Evolutionary conservation across 805 yeast genomes (phyloP), one percentile per base, ranked within the genome.

Genomic region (Pichia paraexigua): DNA sequence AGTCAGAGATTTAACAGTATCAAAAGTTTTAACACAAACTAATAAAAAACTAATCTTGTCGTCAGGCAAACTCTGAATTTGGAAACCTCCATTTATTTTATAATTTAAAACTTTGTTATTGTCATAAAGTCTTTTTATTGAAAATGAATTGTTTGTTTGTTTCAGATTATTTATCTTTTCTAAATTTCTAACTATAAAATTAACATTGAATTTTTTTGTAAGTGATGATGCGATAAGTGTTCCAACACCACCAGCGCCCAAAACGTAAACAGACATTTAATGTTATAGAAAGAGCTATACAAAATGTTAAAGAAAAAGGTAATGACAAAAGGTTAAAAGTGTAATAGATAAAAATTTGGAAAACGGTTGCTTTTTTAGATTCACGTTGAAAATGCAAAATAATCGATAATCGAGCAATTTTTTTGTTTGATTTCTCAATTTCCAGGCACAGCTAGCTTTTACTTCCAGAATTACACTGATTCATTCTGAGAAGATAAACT

Each of bases 1-100:
- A 35, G 60, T 62, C 18, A 91, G 53, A 0, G 97, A 95, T 4
- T 66, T 64, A 22, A 73, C 68, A 0, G 95, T 85, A 60, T 85
- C 87, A 54, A 84, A 80, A 0, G 95, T 81, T 66, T 92, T 92
- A 5, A 96, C 89, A 11, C 95, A 72, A 11, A 92, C 76, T 10
- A 92, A 74, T 53, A 92, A 51, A 46, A 57, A 58, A 24, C 59
- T 61, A 30, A 65, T 63, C 11, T 28, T 41, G 1, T 55, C 48
- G 21, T 59, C 65, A 4, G 57, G 56, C 7, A 65, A 47, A 10
- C 51, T 41, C 13, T 61, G 59, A 2, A 54, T 56, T 32, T 27
- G 40, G 13, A 44, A 52, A 1, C 58, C 63, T 1, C 55, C 55
- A 22, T 55, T 48, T 13, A 64, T 57, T 20, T 51, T 47, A 47